phyloP scores from a whole-genome alignment of 805 yeast genomes.

The Lachancea kluyveri region DNA sequence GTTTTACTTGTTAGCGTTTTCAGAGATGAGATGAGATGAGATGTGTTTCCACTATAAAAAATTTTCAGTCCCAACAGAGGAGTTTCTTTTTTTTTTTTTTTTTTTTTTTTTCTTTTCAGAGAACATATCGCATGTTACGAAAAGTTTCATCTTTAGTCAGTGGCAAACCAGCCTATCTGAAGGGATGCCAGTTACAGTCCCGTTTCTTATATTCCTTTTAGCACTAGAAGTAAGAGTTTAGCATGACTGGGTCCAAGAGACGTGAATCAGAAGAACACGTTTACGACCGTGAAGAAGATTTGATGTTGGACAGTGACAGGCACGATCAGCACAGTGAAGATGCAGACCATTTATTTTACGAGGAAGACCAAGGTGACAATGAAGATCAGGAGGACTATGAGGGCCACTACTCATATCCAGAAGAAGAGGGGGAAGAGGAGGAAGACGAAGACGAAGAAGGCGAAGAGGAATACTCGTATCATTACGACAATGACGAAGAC shows the following conservation, averaged over 20 bases:
- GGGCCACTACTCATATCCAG: slow-evolving; percentile 13
- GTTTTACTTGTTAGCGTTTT: too few relatives aligned
- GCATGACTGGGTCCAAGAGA: slow-evolving; percentile 8
- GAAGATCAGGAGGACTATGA: slow-evolving; percentile 16
- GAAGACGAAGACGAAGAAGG: slow-evolving; percentile 24
- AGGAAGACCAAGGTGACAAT: slow-evolving; percentile 19
- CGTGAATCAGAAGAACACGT: slow-evolving; percentile 17
- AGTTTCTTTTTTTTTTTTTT: slow-evolving; percentile 2
- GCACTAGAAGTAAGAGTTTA: slow-evolving; percentile 5
- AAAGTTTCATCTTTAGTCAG: too few relatives aligned
- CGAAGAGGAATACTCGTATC: slow-evolving; percentile 22
- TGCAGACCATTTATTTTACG: slow-evolving; percentile 12
- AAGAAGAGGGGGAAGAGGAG: slow-evolving; percentile 26
- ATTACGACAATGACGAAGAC: too few relatives aligned
- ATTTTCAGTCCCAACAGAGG: too few relatives aligned
- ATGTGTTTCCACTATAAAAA: too few relatives aligned
- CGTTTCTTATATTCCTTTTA: too few relatives aligned
- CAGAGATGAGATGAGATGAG: slow-evolving; percentile 14
- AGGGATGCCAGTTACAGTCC: too few relatives aligned
- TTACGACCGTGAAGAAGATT: slow-evolving; percentile 14
- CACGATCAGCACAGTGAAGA: slow-evolving; percentile 8
- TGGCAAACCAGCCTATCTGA: too few relatives aligned
- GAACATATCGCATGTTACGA: too few relatives aligned
- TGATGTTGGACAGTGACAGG: slow-evolving; percentile 11
- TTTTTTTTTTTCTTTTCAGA: too few relatives aligned